These are phyloP conservation scores for Boletus barrowsii DNA, from an alignment of 768 basidiomycete species.

Conservation along the genomic window DNA sequence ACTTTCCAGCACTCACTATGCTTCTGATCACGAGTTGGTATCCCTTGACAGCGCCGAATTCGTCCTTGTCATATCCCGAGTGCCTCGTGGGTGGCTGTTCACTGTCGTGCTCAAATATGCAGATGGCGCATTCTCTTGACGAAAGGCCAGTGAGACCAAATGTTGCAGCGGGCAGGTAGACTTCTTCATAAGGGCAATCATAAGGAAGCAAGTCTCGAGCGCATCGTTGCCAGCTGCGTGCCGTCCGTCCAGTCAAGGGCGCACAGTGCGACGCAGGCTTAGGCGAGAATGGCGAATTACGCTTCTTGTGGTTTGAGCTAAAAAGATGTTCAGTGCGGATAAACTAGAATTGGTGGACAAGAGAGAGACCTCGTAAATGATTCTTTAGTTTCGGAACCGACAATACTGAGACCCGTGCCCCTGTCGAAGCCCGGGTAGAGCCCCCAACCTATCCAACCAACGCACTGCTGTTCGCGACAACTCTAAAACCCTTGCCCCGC, in stretches of 20 bases:
- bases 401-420: constrained; percentile 64
- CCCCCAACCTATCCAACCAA: constrained; percentile 68
- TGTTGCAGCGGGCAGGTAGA: constrained; percentile 57
- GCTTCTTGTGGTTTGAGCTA: constrained; percentile 63
- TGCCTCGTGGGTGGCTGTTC: constrained; percentile 58
- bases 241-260: background rate
- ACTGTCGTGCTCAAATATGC: constrained; percentile 61
- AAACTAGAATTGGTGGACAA: too few relatives aligned
- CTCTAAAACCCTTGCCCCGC: constrained; percentile 55
- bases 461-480: constrained; percentile 46
- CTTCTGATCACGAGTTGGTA: constrained; percentile 56
- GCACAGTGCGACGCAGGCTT: background rate
- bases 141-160: constrained; percentile 44
- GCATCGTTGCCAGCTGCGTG: constrained; percentile 50
- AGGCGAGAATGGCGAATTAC: constrained; percentile 33
- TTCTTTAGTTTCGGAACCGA: constrained; percentile 52
- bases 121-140: constrained; percentile 52
- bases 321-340: background rate
- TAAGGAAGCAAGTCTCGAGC: constrained; percentile 66
- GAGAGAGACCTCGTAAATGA: constrained; percentile 53
- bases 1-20: constrained; percentile 64
- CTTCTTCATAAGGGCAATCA: constrained; percentile 62
- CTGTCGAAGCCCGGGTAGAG: constrained; percentile 60
- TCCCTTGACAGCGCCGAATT: constrained; percentile 60
- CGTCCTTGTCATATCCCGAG: constrained; percentile 48